Evolutionary conservation across 495 filamentous ascomycete genomes (phyloP), one percentile per base, ranked within the genome.

Genomic region (Aspergillus haitiensis): DNA sequence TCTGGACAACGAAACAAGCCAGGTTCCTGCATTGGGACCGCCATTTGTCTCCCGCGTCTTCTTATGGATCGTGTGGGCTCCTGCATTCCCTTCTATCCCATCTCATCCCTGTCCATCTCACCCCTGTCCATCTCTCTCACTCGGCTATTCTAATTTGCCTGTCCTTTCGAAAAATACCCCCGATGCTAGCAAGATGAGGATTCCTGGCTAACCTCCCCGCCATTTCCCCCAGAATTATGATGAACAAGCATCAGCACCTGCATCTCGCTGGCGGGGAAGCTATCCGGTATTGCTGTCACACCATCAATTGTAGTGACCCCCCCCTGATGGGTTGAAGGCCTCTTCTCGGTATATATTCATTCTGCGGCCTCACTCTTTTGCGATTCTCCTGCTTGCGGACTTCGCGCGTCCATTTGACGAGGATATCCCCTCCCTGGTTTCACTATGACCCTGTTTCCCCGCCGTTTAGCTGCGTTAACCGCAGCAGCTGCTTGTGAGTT

Each of bases 401-500:
- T 47, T 18, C 15, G 21, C 44, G 44, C 44, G 44, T 47, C 44
- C 44, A 10, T 47, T 16, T 18, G 42, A 8, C 15, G 44, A 47
- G 13, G 13, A 47, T 6, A n/a, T 47, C n/a, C 15, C 16, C 15
- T 47, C 15, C 6, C 27, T 3, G 21, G 21, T 47, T 47, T 47
- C 44, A 44, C 1, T 9, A 54, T 54, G 39, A 57, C 12, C 3
- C 11, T 21, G 12, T 48, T 21, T 12, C 34, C 40, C 36, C 55
- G 55, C 10, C 27, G 32, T 8, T 31, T 58, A 11, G 45, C 55
- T n/a, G 46, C 55, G 33, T 35, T 40, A 42, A 21, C 45, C 32
- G 52, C 56, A 31, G 61, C 52, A 2, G 37, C 16, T 39, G 32
- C 51, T 44, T 31, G 61, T 59, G 45, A 34, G 58, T 60, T 16